Percentiles rank a stretch among this genome's conserved stretches.
Evolutionary conservation across 1,284 basidiomycete species (phyloP).

Genomic region (Phaffia rhodozyma): DNA sequence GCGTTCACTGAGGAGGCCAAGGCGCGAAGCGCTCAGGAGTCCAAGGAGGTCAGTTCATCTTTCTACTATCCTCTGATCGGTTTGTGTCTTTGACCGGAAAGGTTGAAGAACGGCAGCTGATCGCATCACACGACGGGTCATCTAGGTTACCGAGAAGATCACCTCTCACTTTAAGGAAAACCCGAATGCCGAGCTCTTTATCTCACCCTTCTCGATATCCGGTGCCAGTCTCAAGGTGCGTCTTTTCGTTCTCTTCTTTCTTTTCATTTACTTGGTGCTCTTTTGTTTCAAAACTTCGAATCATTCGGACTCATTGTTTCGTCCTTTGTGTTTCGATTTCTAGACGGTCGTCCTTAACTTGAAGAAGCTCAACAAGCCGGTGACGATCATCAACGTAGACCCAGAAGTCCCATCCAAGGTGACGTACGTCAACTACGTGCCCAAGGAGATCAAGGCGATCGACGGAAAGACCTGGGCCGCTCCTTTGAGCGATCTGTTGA

Average conservation of each 20-base stretch:
- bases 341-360: constrained; percentile 55
- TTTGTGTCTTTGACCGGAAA: background rate
- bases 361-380: constrained; percentile 66
- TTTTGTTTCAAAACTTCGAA: too few relatives aligned
- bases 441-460: constrained; percentile 52
- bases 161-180: constrained; percentile 64
- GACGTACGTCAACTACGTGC: constrained; percentile 76
- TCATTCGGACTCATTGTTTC: constrained; percentile 17
- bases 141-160: constrained; percentile 58
- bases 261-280: background rate
- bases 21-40: constrained; percentile 62
- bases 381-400: constrained; percentile 81
- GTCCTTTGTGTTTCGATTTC: constrained; percentile 43
- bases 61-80: background rate
- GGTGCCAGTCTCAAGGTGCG: constrained; percentile 68
- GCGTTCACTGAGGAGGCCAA: constrained; percentile 75
- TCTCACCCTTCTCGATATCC: constrained; percentile 53
- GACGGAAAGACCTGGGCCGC: constrained; percentile 74
- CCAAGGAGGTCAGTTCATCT: constrained; percentile 55
- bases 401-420: constrained; percentile 53
- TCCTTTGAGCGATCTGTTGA: constrained; percentile 61
- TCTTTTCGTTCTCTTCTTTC: background rate
- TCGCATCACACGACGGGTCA: background rate
- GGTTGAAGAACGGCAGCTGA: constrained; percentile 5
- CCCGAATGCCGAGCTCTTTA: constrained; percentile 53